A percentile compares a stretch with the other conserved stretches of the same genome.
Conservation (phyloP, 495 filamentous ascomycete genomes). For the Podospora tetraspora region DNA sequence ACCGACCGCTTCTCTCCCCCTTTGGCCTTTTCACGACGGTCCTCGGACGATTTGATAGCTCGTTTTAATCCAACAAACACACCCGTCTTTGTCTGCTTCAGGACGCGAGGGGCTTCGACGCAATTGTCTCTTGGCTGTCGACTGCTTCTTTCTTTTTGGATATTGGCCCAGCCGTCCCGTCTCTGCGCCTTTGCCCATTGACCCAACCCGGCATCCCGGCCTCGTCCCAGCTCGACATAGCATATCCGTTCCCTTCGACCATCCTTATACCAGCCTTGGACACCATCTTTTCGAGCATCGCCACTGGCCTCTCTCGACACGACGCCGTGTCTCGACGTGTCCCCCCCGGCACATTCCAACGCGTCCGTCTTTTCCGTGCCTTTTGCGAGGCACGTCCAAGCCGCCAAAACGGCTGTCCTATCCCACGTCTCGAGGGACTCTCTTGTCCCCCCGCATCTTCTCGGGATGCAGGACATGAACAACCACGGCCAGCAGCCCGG, state of each 20-base stretch:
- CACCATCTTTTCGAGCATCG: background rate
- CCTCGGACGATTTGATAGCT: constrained; percentile 25
- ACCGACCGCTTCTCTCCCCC: constrained; percentile 13
- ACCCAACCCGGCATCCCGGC: background rate
- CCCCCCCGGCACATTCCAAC: constrained; percentile 14
- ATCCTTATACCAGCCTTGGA: background rate
- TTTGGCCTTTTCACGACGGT: background rate
- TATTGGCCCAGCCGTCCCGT: constrained; percentile 8
- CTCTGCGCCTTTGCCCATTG: constrained; percentile 1
- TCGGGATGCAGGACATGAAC: constrained; percentile 84
- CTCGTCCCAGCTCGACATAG: background rate
- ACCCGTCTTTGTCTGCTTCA: constrained; percentile 20
- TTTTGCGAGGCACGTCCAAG: constrained; percentile 48
- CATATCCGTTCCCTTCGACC: constrained; percentile 2
- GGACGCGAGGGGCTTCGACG: constrained; percentile 5
- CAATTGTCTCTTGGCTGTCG: constrained; percentile 13
- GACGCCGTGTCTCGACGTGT: background rate
- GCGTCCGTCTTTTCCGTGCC: constrained; percentile 39
- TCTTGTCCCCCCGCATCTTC: constrained; percentile 70
- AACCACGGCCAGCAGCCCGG: constrained; percentile 52
- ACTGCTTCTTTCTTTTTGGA: constrained; percentile 25
- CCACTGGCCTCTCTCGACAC: background rate
- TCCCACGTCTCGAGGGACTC: constrained; percentile 64
- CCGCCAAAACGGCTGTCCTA: constrained; percentile 66
- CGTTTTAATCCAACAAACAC: constrained; percentile 25